Base-by-base conservation (phyloP, 179 eudicot species). In the Pouteria campechiana region DNA sequence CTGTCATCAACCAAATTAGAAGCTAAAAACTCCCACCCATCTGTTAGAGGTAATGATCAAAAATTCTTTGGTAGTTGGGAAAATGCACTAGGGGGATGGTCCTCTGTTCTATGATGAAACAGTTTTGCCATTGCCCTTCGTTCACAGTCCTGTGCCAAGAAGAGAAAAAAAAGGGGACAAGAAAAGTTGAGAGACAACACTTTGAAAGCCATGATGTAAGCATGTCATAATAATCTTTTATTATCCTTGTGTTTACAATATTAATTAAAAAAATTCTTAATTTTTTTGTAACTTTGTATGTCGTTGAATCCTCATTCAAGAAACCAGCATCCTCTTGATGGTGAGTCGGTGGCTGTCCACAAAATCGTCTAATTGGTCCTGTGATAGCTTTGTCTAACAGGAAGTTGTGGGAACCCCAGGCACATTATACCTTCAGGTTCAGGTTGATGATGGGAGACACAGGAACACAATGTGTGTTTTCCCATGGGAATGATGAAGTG, bases 81-180 rank as follows among this genome's bases (percentile, higher is more conserved):
- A n/a, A n/a, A n/a, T n/a, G n/a, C n/a, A n/a, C n/a, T n/a, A 4
- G 57, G 60, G 34, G 69, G 61, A 55, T 70, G 52, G 32, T 19
- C 49, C 54, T 22, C 55, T 37, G 50, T 67, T 63, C 95, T 85
- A 57, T 89, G 95, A 35, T 64, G 85, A 60, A 89, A 89, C 63
- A 89, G 52, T 75, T 89, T 89, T 23, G 77, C 84, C 17, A 85
- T 39, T 25, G 93, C 70, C 68, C 97, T 76, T 25, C 97, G 93
- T 63, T 89, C 97, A 61, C 95, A 89, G 49, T 89, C 97, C 97
- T 89, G 57, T 55, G 63, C 23, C 4, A 11, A 57, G 33, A 13
- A 60, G 28, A 17, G 35, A 50, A 19, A 3, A 22, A 46, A 30
- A 20, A 10, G 37, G 27, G 10, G 16, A 46, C 17, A 5, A 25